Evolutionary conservation across 176 grass and related monocot species (phyloP).

Genomic region (Carex littledalei): DNA sequence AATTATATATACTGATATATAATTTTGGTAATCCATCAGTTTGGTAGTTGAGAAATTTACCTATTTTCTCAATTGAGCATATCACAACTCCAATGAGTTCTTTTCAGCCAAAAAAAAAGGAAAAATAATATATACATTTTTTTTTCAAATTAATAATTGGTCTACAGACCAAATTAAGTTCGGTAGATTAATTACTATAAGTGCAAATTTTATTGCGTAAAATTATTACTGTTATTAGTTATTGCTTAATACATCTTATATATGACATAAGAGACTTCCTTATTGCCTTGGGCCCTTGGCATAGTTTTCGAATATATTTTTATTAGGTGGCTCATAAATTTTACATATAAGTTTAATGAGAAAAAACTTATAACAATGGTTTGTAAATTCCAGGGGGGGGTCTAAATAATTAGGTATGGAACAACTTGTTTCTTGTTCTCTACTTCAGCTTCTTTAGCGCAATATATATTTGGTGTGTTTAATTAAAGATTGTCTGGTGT

Average conservation of each 20-base stretch:
- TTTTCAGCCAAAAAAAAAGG: not conserved
- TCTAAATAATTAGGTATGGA: slow-evolving; percentile 7
- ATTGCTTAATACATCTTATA: not conserved
- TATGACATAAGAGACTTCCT: not conserved
- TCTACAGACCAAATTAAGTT: not conserved
- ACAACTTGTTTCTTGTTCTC: not conserved
- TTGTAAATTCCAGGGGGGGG: no score
- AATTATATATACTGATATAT: not conserved
- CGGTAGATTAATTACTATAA: no score
- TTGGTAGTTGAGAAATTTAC: not conserved
- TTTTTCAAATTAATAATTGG: not conserved
- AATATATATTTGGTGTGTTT: not conserved
- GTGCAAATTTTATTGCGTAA: not conserved
- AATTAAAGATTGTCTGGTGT: slow-evolving; percentile 11
- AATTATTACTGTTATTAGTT: not conserved
- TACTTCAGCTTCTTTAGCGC: slow-evolving; percentile 4
- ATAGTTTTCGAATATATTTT: not conserved
- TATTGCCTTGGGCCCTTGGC: not conserved
- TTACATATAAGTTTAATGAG: not conserved
- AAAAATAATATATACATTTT: not conserved
- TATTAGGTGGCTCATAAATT: not conserved
- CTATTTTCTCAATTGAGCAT: not conserved
- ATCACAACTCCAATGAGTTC: not conserved
- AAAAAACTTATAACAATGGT: not conserved
- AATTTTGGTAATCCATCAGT: not conserved